Evolutionary conservation across 1,284 basidiomycete species (phyloP).

Genomic region (Moniliella sp.): DNA sequence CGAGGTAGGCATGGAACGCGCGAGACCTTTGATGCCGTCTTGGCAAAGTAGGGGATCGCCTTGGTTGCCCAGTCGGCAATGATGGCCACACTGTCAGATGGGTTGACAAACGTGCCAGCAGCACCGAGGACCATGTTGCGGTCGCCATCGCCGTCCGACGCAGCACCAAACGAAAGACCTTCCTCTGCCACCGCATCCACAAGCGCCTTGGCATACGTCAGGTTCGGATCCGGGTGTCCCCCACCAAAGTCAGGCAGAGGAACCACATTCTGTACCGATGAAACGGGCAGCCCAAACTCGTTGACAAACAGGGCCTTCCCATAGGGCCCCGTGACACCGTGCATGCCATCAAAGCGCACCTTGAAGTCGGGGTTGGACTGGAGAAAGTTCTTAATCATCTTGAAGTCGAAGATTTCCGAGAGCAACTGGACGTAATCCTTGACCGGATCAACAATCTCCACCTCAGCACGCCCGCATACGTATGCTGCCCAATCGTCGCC

Average conservation of each 20-base stretch:
- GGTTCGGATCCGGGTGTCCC: conserved; percentile 88
- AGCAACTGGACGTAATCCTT: conserved; percentile 66
- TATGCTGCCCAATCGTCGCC: conserved; percentile 55
- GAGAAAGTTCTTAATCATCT: conserved; percentile 73
- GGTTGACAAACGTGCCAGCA: conserved; percentile 86
- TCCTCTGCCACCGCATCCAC: conserved; percentile 74
- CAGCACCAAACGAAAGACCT: conserved; percentile 76
- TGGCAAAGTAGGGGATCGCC: conserved; percentile 84
- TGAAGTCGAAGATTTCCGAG: conserved; percentile 78
- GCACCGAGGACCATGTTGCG: conserved; percentile 95
- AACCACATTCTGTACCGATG: conserved; percentile 69
- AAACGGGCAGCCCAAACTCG: conserved; percentile 55
- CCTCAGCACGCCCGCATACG: conserved; percentile 53
- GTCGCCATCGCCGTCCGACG: conserved; percentile 89
- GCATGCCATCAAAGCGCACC: conserved; percentile 82
- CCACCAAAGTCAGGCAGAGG: conserved; percentile 86
- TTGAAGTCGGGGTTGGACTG: conserved; percentile 48
- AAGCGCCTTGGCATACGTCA: conserved; percentile 84
- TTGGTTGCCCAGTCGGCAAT: conserved; percentile 87
- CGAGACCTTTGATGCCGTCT: conserved; percentile 71
- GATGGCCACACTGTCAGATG: conserved; percentile 87
- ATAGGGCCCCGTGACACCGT: conserved; percentile 94
- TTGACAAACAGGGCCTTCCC: conserved; percentile 70
- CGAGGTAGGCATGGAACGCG: conserved; percentile 86
- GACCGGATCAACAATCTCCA: conserved; percentile 84